Evolutionary conservation across 192 early-diverging fungal genomes (phyloP).

Genomic region (Coemansia sp.): DNA sequence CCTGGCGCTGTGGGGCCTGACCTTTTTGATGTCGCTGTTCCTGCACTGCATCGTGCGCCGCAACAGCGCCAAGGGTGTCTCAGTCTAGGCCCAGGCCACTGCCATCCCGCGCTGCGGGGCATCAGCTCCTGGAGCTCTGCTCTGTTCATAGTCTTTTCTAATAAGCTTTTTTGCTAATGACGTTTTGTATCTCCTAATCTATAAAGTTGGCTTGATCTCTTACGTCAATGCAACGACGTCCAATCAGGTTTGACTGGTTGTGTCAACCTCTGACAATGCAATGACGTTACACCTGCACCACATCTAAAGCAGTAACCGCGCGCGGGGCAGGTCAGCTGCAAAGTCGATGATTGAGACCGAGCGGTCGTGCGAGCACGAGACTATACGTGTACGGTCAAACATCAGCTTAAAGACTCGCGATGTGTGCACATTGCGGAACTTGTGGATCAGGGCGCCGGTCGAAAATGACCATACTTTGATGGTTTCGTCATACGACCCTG

Average conservation of each 20-base stretch:
- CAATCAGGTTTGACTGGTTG: too few relatives aligned
- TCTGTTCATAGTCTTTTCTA: background rate
- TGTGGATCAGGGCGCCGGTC: conserved; percentile 60
- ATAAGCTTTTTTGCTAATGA: too few relatives aligned
- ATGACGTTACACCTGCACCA: too few relatives aligned
- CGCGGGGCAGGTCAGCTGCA: conserved; percentile 28
- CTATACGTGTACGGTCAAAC: conserved; percentile 77
- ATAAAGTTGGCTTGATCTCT: too few relatives aligned
- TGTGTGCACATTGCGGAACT: conserved; percentile 59
- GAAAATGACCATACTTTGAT: conserved; percentile 84
- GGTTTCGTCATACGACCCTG: conserved; percentile 85
- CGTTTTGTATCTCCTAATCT: too few relatives aligned
- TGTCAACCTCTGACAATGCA: too few relatives aligned
- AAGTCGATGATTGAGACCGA: conserved; percentile 47
- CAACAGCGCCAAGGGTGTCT: background rate
- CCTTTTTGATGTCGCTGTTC: conserved; percentile 34
- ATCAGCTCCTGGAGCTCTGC: background rate
- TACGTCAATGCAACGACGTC: too few relatives aligned
- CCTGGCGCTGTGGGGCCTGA: conserved; percentile 42
- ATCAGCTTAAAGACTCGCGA: conserved; percentile 77
- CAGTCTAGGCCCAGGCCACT: background rate
- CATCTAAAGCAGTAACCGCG: conserved; percentile 18
- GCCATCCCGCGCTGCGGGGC: too few relatives aligned
- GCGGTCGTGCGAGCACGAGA: conserved; percentile 76
- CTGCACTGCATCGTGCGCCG: conserved; percentile 39